These are phyloP conservation scores for Pulveroboletus sp. DNA, from an alignment of 768 basidiomycete species.

Conservation along the genomic window DNA sequence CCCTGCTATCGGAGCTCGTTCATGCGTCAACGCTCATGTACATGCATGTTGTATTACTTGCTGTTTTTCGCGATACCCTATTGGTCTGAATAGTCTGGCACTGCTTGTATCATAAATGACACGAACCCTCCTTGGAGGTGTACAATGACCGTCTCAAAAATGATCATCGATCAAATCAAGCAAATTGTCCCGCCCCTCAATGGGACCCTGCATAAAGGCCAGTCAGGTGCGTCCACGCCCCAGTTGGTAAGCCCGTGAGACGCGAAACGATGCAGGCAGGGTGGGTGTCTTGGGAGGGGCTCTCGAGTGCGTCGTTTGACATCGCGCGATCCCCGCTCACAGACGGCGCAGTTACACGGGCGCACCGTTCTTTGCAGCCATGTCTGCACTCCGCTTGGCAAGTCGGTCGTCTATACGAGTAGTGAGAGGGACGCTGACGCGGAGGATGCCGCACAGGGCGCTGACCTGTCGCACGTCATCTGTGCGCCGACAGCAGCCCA, in stretches of 20 bases:
- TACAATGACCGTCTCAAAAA: conserved; percentile 61
- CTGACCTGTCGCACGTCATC: conserved; percentile 95
- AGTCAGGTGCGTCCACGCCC: conserved; percentile 60
- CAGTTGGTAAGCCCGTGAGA: not conserved
- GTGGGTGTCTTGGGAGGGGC: conserved; percentile 95
- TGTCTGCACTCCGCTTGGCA: conserved; percentile 85
- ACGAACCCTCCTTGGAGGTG: not conserved
- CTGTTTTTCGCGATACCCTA: conserved; percentile 18
- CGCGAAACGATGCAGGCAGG: conserved; percentile 49
- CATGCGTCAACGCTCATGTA: conserved; percentile 19
- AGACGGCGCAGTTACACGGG: conserved; percentile 78
- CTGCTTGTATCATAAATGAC: not conserved
- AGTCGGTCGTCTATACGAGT: not conserved
- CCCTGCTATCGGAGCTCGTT: conserved; percentile 7
- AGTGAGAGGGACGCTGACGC: not conserved
- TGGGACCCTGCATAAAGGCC: conserved; percentile 89
- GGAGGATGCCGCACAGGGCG: conserved; percentile 51
- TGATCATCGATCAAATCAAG: conserved; percentile 68
- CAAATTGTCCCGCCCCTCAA: conserved; percentile 89
- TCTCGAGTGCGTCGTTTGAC: conserved; percentile 63
- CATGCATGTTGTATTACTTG: conserved; percentile 27
- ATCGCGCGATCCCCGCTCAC: not conserved
- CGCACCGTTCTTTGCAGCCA: conserved; percentile 93
- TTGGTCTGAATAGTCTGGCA: conserved; percentile 1
- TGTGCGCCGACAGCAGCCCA: conserved; percentile 90